Conservation (phyloP, 768 basidiomycete genomes). For the Pleurotus tuber-regium region DNA sequence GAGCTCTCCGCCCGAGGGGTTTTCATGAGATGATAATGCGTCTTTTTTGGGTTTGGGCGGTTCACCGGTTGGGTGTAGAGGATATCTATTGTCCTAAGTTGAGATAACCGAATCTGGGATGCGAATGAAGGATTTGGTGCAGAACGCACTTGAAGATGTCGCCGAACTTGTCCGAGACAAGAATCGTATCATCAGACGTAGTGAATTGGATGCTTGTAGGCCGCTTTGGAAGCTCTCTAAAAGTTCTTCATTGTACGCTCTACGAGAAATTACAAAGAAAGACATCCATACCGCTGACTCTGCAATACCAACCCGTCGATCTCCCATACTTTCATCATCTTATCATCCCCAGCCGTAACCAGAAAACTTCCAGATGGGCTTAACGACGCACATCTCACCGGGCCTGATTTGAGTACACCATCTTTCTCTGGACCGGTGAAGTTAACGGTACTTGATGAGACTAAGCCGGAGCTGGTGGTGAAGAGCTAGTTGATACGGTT, state of each 20-base stretch:
- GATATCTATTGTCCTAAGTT: no score
- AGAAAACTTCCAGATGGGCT: constrained; percentile 45
- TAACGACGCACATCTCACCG: constrained; percentile 57
- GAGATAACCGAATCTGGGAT: no score
- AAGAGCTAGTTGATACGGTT: constrained; percentile 10
- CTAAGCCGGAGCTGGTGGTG: constrained; percentile 46
- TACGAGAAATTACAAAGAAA: not conserved
- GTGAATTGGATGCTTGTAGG: constrained; percentile 71
- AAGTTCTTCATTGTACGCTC: constrained; percentile 5
- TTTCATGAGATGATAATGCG: constrained; percentile 59
- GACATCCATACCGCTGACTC: constrained; percentile 54
- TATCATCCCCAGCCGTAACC: constrained; percentile 75
- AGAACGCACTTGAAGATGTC: constrained; percentile 76
- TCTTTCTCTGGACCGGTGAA: constrained; percentile 28
- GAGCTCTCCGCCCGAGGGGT: constrained; percentile 65
- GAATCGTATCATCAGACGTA: constrained; percentile 55
- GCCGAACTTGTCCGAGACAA: constrained; percentile 93
- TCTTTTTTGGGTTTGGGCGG: constrained; percentile 31
- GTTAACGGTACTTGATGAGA: constrained; percentile 43
- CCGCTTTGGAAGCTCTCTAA: constrained; percentile 81
- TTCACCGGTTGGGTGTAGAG: constrained; percentile 42
- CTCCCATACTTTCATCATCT: constrained; percentile 74
- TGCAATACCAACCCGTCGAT: constrained; percentile 52
- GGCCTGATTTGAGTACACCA: constrained; percentile 44
- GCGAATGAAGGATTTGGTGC: no score